phyloP scores from a whole-genome alignment of 2,329 filamentous ascomycete genomes.

The Westerdykella aurantiaca region DNA sequence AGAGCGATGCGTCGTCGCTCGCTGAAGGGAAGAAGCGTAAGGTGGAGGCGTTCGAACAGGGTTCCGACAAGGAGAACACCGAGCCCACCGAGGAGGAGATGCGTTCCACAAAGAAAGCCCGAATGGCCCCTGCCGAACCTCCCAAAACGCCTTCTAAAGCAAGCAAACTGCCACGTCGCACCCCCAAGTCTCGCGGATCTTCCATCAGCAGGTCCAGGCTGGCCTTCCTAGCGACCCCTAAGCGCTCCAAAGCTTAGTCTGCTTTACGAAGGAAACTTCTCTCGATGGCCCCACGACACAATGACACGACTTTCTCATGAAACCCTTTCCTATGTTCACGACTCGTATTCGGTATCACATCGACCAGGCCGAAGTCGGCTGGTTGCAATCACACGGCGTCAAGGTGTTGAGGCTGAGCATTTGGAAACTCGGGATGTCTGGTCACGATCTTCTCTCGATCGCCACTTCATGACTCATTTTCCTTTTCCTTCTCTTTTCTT shows the following conservation, averaged over 20 bases:
- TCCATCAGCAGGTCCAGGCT: slow-evolving; percentile 35
- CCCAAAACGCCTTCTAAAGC: slow-evolving; percentile 25
- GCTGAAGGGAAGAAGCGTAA: slow-evolving; percentile 42
- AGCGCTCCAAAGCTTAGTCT: slow-evolving; percentile 26
- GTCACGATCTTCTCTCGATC: slow-evolving; percentile 2
- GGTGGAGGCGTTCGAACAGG: slow-evolving; percentile 33
- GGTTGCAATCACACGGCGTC: slow-evolving; percentile 2
- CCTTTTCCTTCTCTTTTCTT: slow-evolving; percentile 1
- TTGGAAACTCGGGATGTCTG: slow-evolving; percentile 4
- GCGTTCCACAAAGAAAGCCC: slow-evolving; percentile 33
- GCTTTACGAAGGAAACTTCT: neutral
- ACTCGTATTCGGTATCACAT: slow-evolving; percentile 1
- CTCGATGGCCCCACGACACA: neutral
- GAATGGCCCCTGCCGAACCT: slow-evolving; percentile 15
- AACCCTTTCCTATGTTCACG: neutral
- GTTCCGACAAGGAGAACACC: slow-evolving; percentile 43
- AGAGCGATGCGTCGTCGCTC: slow-evolving; percentile 37
- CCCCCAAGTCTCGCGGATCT: slow-evolving; percentile 20
- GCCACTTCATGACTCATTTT: slow-evolving; percentile 1
- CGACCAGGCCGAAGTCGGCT: neutral
- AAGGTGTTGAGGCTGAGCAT: slow-evolving; percentile 3
- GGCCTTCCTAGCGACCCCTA: slow-evolving; percentile 36
- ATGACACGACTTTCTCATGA: neutral
- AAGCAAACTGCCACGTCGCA: slow-evolving; percentile 29
- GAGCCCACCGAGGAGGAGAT: slow-evolving; percentile 22